A percentile compares a stretch with the other conserved stretches of the same genome.
Evolutionary conservation across 2,329 filamentous ascomycete genomes (phyloP).

Genomic region (Claviceps spartinae): DNA sequence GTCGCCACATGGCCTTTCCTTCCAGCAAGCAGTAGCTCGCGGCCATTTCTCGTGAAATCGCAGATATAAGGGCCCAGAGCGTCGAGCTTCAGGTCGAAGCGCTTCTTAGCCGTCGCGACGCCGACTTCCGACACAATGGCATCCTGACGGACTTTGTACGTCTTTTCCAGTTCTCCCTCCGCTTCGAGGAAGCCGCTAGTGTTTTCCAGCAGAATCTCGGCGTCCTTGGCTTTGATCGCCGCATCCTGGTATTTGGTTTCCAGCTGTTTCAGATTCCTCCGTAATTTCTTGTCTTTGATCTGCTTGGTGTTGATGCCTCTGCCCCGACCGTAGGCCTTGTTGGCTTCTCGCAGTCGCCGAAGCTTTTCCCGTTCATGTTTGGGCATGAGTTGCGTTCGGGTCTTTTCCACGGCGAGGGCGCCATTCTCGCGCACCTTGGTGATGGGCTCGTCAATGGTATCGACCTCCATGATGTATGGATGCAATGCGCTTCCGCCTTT

Average conservation of each 20-base stretch:
- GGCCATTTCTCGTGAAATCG: slow-evolving; percentile 83
- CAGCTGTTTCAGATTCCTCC: slow-evolving; percentile 61
- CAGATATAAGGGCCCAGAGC: slow-evolving; percentile 74
- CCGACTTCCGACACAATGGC: slow-evolving; percentile 66
- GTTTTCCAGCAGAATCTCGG: slow-evolving; percentile 87
- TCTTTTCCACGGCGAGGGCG: slow-evolving; percentile 34
- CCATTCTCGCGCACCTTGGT: slow-evolving; percentile 34
- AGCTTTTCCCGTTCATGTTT: slow-evolving; percentile 37
- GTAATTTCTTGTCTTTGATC: slow-evolving; percentile 82
- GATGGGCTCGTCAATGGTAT: slow-evolving; percentile 20
- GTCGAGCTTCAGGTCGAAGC: slow-evolving; percentile 77
- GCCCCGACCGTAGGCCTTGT: slow-evolving; percentile 74
- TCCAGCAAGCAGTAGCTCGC: slow-evolving; percentile 72
- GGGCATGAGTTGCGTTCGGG: slow-evolving; percentile 37
- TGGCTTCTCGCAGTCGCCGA: slow-evolving; percentile 45
- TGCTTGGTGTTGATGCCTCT: slow-evolving; percentile 56
- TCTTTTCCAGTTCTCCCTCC: slow-evolving; percentile 77
- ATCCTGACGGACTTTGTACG: slow-evolving; percentile 82
- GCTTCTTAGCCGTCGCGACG: slow-evolving; percentile 78
- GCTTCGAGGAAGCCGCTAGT: slow-evolving; percentile 74
- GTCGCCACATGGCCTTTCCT: slow-evolving; percentile 90
- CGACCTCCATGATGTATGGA: slow-evolving; percentile 23
- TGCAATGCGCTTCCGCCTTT: slow-evolving; percentile 6
- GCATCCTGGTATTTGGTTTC: slow-evolving; percentile 77
- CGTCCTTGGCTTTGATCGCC: slow-evolving; percentile 75